phyloP scores from a whole-genome alignment of 2,329 filamentous ascomycete species.

The Lomentospora prolificans region DNA sequence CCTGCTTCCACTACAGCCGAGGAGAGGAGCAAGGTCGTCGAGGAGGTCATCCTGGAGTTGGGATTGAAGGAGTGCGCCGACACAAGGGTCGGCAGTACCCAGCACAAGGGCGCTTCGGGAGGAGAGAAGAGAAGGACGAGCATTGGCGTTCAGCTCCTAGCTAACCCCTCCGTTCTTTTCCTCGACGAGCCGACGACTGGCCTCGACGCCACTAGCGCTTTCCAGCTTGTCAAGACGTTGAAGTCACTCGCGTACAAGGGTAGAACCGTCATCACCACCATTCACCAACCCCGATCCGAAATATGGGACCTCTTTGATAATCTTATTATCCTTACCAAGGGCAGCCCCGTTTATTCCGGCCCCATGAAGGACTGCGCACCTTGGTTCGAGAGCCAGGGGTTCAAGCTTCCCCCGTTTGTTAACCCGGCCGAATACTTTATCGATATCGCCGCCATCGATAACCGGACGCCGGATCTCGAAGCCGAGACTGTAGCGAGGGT shows the following conservation, averaged over 20 bases:
- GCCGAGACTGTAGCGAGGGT: conserved; percentile 48
- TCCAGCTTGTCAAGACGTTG: conserved; percentile 60
- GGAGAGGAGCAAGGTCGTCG: conserved; percentile 55
- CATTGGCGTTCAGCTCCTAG: conserved; percentile 69
- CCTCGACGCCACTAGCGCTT: conserved; percentile 67
- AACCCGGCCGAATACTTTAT: conserved; percentile 72
- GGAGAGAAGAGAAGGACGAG: conserved; percentile 70
- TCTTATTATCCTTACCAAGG: conserved; percentile 57
- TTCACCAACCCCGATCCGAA: conserved; percentile 69
- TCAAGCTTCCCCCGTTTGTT: conserved; percentile 58
- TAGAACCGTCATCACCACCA: conserved; percentile 62
- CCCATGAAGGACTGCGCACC: conserved; percentile 44
- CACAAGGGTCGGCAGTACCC: conserved; percentile 61
- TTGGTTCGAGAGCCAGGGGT: conserved; percentile 53
- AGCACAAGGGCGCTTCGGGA: conserved; percentile 67
- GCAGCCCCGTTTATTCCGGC: conserved; percentile 60
- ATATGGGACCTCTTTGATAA: conserved; percentile 72
- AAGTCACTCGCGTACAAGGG: conserved; percentile 59
- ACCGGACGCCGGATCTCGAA: conserved; percentile 58
- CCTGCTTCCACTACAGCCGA: conserved; percentile 49
- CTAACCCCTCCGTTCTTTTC: conserved; percentile 68
- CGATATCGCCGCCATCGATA: conserved; percentile 65
- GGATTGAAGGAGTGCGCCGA: conserved; percentile 69
- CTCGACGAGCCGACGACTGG: conserved; percentile 73
- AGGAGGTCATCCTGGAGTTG: conserved; percentile 67